Evolutionary conservation across 768 basidiomycete species (phyloP), one percentile per base, ranked within the genome.

Genomic region (Asterophora parasitica): DNA sequence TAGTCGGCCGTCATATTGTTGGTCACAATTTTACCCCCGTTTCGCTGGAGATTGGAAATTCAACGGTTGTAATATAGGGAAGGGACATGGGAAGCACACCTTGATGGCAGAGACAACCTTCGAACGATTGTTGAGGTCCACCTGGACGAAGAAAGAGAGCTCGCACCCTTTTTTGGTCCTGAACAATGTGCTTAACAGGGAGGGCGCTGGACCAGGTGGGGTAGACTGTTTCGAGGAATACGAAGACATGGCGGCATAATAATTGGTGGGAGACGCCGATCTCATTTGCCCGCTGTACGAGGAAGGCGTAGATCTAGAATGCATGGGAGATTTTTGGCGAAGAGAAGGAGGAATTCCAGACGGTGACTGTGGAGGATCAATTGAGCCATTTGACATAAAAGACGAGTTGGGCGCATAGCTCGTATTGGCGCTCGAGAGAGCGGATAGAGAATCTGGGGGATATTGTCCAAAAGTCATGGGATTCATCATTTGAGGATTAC

Each of bases 81-180:
- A 12, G 30, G 20, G 19, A 10, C 8, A 17, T 39, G 13, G 13
- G 6, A 23, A 26, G 59, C 69, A 49, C 45, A 84, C 86, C 77
- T 83, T 86, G 60, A 89, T 82, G 7, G 69, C 64, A 37, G 66
- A 66, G 17, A 83, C 72, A 20, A 82, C 58, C 0, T 67, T 62
- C 12, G 68, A 64, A 17, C 85, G 72, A 42, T 78, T 76, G 36
- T 73, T 72, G 1, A 83, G 67, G 54, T 83, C 83, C n/a, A 87
- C 68, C 58, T 85, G 83, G 30, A 88, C 81, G 54, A 78, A 85
- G 54, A 88, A 86, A 10, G 66, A 60, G 38, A 81, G 56, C 0
- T 74, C 65, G 42, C 64, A 56, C 3, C 78, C 83, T 28, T 65
- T 57, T 17, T 61, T 59, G 0, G 64, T 63, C 17, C 58, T 61